A percentile compares a stretch with the other conserved stretches of the same genome.
These are phyloP conservation scores for Vanrija sp. DNA, from an alignment of 1,284 basidiomycete species.

Conservation along the genomic window DNA sequence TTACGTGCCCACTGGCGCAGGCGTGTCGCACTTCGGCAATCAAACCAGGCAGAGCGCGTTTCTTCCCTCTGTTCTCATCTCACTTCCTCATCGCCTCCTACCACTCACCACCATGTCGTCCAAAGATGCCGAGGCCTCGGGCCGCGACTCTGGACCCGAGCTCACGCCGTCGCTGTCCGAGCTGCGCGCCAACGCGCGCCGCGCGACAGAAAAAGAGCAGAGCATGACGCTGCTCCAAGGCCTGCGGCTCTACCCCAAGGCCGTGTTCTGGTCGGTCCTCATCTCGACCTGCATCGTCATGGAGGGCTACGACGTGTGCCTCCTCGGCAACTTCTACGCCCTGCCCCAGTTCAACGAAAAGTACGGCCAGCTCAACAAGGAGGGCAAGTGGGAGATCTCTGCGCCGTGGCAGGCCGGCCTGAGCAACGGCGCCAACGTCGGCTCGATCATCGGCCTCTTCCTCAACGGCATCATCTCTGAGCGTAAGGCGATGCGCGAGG, in stretches of 20 bases:
- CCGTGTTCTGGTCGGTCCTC: constrained; percentile 50
- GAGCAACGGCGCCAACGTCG: constrained; percentile 45
- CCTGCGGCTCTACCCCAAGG: constrained; percentile 50
- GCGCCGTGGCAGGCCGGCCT: constrained; percentile 53
- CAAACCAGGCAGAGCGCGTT: no score
- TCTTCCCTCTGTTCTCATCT: not conserved
- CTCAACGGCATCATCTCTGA: constrained; percentile 48
- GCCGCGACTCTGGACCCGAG: not conserved
- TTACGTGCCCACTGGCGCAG: no score
- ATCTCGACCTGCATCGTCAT: constrained; percentile 52
- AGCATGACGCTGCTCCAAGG: constrained; percentile 44
- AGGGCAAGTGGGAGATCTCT: constrained; percentile 48
- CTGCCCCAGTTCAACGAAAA: constrained; percentile 43
- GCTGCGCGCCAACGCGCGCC: constrained; percentile 9
- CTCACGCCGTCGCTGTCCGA: constrained; percentile 1
- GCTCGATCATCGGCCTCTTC: constrained; percentile 50
- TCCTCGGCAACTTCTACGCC: constrained; percentile 45
- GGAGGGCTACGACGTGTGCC: constrained; percentile 50
- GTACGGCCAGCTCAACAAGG: constrained; percentile 35
- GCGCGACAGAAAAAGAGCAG: constrained; percentile 42
- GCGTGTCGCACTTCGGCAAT: no score
- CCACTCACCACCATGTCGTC: not conserved
- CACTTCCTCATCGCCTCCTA: not conserved
- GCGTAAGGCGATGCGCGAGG: constrained; percentile 7
- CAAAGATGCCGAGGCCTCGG: not conserved